These are phyloP conservation scores for Phytophthora sansomeana DNA, from an alignment of 352 stramenopile species.

Conservation along the genomic window DNA sequence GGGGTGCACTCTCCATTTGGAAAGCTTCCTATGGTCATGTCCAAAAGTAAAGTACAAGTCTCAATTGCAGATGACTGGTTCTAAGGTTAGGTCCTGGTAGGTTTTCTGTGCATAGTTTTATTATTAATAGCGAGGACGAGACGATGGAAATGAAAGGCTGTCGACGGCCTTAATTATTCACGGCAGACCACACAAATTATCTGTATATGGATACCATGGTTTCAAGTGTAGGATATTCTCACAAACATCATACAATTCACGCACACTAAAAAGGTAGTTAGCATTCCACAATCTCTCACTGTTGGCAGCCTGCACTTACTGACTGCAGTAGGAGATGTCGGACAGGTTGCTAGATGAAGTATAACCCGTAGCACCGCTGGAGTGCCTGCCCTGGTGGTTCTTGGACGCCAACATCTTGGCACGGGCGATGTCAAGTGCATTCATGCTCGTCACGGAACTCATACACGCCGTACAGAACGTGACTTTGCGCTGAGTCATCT, in stretches of 20 bases:
- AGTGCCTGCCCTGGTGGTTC: background rate
- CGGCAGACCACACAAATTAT: too few species aligned
- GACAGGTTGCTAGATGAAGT: background rate
- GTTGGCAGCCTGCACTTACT: too few species aligned
- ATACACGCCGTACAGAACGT: background rate
- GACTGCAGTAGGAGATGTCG: background rate
- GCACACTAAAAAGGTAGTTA: too few species aligned
- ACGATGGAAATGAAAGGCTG: background rate
- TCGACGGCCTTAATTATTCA: background rate
- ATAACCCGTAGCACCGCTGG: background rate
- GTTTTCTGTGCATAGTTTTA: slow-evolving; percentile 4
- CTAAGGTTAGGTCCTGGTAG: slow-evolving; percentile 18
- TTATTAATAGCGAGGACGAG: too few species aligned
- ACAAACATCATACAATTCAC: too few species aligned
- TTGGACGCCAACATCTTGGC: background rate
- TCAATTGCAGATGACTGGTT: slow-evolving; percentile 26
- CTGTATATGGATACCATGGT: background rate
- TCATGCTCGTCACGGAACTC: background rate
- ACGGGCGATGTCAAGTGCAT: background rate
- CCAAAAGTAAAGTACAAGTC: background rate
- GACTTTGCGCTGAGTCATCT: background rate
- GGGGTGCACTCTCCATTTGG: slow-evolving; percentile 22
- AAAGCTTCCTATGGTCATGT: slow-evolving; percentile 9
- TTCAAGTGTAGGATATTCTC: too few species aligned
- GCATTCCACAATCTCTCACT: too few species aligned